These are phyloP conservation scores for Acorus gramineus DNA, from an alignment of 106 monocot species.

Conservation along the genomic window DNA sequence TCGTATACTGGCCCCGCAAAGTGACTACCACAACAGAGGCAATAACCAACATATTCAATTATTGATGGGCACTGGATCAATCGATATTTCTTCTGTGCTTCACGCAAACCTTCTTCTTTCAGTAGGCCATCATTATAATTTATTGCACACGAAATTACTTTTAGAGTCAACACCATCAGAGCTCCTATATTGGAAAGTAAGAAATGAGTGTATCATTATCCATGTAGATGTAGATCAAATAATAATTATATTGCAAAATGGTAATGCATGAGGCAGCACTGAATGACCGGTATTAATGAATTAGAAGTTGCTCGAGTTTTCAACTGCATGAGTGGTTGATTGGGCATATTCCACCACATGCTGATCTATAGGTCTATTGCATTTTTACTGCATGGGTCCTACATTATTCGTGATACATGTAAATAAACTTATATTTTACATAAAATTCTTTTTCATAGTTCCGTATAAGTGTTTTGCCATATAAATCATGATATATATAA, in stretches of 20 bases:
- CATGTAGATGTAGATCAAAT: neutral
- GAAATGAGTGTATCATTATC: neutral
- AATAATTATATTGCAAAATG: neutral
- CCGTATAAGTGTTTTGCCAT: too few species aligned
- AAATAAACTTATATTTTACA: too few species aligned
- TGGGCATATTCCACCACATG: too few species aligned
- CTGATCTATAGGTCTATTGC: too few species aligned
- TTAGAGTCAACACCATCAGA: conserved; percentile 85
- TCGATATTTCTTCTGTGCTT: conserved; percentile 74
- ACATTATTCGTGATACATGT: too few species aligned
- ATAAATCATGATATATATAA: too few species aligned
- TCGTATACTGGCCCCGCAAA: conserved; percentile 98
- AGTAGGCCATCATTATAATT: conserved; percentile 90
- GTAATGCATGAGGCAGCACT: too few species aligned
- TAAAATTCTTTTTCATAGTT: too few species aligned
- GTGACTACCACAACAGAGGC: conserved; percentile 94
- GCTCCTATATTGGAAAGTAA: conserved; percentile 40
- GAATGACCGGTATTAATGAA: too few species aligned
- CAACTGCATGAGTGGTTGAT: too few species aligned
- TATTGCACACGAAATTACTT: conserved; percentile 87
- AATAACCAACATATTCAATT: conserved; percentile 88
- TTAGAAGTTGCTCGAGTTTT: too few species aligned
- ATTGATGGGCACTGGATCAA: conserved; percentile 57
- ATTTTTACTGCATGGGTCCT: too few species aligned
- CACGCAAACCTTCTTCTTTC: conserved; percentile 70